Evolutionary conservation across 495 filamentous ascomycete species (phyloP), one percentile per base, ranked within the genome.

Genomic region (Pseudevernia furfuracea): DNA sequence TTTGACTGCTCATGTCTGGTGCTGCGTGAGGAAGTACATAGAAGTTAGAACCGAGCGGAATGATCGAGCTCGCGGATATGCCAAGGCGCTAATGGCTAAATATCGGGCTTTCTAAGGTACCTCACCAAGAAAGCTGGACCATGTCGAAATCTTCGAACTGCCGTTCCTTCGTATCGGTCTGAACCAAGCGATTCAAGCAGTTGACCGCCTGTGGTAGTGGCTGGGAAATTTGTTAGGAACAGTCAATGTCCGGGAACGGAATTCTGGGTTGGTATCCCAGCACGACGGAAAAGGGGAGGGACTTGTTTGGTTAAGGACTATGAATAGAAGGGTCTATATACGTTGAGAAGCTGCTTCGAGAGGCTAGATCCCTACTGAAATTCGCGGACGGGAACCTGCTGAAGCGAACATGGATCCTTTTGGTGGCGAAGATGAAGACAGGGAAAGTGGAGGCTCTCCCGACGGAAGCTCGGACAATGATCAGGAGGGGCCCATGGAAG

Each of bases 381-480:
- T n/a, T 49, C 5, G 25, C 32, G 36, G 43, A 30, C 23, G n/a
- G 44, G 56, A 30, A 58, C 11, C 25, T 38, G 17, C 9, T 23
- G 19, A 60, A n/a, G 5, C 32, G 11, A 30, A 9, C 8, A 73
- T 72, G 71, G 63, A 70, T 30, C 56, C 68, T 19, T 77, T 75
- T 62, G 44, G 53, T 44, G 77, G 79, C 57, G 83, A 85, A 32
- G 81, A 85, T 44, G 80, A 83, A 66, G 83, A 86, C 61, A 76
- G 82, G 34, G 80, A 83, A 68, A 71, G 81, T 68, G 79, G 74
- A 68, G 82, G 75, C 60, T 85, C 84, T 38, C 85, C 81, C 65
- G 83, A 84, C 67, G 84, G 77, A 65, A 87, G 84, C 73, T 89
- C 86, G 10, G 87, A 89, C 64, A 88, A 89, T 66, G 87, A 89